Evolutionary conservation across 177 flowering plant species (phyloP).

Genomic region (Telopea speciosissima): DNA sequence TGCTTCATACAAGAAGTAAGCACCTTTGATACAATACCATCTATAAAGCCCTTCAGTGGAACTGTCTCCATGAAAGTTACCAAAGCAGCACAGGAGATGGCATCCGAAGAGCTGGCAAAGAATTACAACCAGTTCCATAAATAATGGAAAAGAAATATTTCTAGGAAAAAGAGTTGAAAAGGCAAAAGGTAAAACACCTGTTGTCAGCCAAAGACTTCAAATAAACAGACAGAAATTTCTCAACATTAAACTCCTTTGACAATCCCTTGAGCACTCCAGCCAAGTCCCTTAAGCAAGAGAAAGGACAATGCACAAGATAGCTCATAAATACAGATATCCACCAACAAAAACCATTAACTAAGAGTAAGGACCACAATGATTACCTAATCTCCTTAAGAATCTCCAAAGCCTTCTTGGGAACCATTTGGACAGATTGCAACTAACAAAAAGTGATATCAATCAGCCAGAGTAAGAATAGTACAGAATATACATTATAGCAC

Average conservation of each 20-base stretch:
- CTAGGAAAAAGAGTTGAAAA: background rate
- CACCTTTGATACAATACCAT: conserved; percentile 43
- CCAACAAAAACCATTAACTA: background rate
- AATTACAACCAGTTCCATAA: background rate
- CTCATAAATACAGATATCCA: background rate
- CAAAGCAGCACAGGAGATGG: conserved; percentile 32
- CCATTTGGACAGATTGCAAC: conserved; percentile 50
- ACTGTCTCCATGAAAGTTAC: conserved; percentile 46
- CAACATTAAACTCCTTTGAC: conserved; percentile 66
- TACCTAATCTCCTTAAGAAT: conserved; percentile 57
- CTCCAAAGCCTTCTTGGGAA: conserved; percentile 68
- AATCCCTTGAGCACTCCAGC: conserved; percentile 44
- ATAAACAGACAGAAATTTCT: conserved; percentile 54
- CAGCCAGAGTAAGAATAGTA: no score
- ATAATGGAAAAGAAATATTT: background rate
- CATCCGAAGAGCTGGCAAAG: conserved; percentile 54
- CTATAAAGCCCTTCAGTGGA: conserved; percentile 40
- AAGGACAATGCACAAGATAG: background rate
- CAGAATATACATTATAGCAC: background rate
- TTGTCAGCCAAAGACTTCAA: conserved; percentile 54
- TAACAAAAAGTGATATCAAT: conserved; percentile 11
- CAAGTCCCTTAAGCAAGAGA: conserved; percentile 46
- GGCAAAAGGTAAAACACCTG: conserved; percentile 38
- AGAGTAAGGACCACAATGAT: background rate
- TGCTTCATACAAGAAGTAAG: conserved; percentile 39